phyloP scores from a whole-genome alignment of 1,284 basidiomycete genomes.

The Lentinus polychrous region DNA sequence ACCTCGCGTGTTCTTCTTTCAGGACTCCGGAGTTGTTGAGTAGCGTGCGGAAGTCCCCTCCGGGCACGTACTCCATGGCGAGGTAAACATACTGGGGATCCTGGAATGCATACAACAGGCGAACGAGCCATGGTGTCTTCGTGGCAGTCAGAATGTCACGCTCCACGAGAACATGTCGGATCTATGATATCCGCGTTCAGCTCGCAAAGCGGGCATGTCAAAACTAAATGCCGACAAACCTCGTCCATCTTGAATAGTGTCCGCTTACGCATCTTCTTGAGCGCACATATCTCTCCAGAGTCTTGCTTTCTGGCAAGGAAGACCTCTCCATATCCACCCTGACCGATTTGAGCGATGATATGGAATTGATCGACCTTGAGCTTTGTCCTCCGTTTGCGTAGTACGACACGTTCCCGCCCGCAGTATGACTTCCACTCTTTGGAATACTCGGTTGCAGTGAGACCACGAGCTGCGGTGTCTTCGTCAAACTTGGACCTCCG shows the following conservation, averaged over 20 bases:
- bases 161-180: conserved; percentile 93
- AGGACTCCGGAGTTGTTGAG: conserved; percentile 95
- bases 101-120: conserved; percentile 91
- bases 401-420: conserved; percentile 83
- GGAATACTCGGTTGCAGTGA: conserved; percentile 57
- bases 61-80: conserved; percentile 98
- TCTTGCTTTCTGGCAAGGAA: conserved; percentile 90
- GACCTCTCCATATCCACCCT: conserved; percentile 95
- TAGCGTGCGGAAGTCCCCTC: conserved; percentile 92
- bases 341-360: conserved; percentile 94
- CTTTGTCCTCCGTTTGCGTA: conserved; percentile 85
- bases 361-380: conserved; percentile 87
- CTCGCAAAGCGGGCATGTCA: conserved; percentile 6
- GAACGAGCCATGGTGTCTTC: conserved; percentile 92
- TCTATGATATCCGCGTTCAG: conserved; percentile 33
- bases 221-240: conserved; percentile 32
- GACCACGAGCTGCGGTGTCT: conserved; percentile 68
- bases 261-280: conserved; percentile 94
- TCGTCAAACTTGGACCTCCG: conserved; percentile 75
- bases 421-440: conserved; percentile 89
- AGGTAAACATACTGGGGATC: conserved; percentile 86
- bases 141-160: conserved; percentile 94
- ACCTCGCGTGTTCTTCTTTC: conserved; percentile 91
- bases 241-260: conserved; percentile 97
- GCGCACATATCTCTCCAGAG: conserved; percentile 88